Evolutionary conservation across 176 grass and related monocot genomes (phyloP).

Genomic region (Neostapfia colusana): DNA sequence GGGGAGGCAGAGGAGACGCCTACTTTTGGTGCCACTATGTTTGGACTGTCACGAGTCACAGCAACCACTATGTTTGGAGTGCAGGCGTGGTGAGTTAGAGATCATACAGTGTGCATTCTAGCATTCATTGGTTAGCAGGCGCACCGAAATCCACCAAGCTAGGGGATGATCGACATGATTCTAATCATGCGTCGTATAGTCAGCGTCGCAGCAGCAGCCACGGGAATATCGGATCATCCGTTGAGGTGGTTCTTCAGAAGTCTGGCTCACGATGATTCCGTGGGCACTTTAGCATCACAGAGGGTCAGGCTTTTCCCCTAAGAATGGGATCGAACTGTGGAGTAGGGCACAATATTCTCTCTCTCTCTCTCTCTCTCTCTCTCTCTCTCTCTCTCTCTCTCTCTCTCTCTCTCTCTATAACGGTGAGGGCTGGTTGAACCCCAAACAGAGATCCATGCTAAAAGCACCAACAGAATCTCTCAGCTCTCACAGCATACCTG

Average conservation of each 20-base stretch:
- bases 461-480: neutral
- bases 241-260: conserved; percentile 16
- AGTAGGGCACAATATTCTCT: neutral
- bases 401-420: too few species aligned
- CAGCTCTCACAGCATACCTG: too few species aligned
- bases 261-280: conserved; percentile 34
- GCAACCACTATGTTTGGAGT: neutral
- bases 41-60: neutral
- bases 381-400: too few species aligned
- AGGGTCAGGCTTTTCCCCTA: conserved; percentile 3
- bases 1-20: neutral
- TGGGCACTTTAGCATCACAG: conserved; percentile 17
- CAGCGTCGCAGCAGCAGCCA: conserved; percentile 23
- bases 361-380: too few species aligned
- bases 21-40: conserved; percentile 29
- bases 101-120: conserved; percentile 22
- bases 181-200: conserved; percentile 19
- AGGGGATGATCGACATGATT: neutral
- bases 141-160: neutral
- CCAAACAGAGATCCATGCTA: neutral
- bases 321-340: neutral
- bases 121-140: neutral
- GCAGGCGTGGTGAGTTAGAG: conserved; percentile 24
- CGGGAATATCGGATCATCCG: conserved; percentile 26
- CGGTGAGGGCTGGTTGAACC: too few species aligned